These are phyloP conservation scores for Anaeramoeba ignava DNA, from an alignment of 78 protist species.

Conservation along the genomic window DNA sequence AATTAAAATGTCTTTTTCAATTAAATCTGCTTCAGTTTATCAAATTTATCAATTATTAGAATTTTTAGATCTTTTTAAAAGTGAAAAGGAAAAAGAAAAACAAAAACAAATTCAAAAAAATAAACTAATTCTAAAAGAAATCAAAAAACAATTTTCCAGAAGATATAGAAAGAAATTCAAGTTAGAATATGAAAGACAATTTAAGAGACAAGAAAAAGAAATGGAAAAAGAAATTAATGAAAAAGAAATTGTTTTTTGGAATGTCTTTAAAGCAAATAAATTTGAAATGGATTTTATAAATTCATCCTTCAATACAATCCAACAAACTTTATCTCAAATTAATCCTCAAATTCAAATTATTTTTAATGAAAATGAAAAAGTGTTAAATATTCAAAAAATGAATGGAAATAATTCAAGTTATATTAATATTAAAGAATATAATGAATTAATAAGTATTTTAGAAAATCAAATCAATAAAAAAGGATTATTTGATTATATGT, in stretches of 20 bases:
- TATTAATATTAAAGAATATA: not conserved
- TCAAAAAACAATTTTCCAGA: not conserved
- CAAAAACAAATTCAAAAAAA: not conserved
- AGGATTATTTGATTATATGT: not conserved
- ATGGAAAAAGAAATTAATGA: not conserved
- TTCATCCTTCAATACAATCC: not conserved
- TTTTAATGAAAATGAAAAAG: not conserved
- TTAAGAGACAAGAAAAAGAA: not conserved
- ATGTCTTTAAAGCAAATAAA: not conserved
- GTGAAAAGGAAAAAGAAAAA: too few species aligned
- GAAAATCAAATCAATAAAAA: not conserved
- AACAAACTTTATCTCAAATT: not conserved
- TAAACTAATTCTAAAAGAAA: not conserved
- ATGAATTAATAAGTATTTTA: not conserved
- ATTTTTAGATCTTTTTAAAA: too few species aligned
- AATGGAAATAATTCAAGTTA: not conserved
- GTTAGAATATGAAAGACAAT: too few species aligned
- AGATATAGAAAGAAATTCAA: not conserved
- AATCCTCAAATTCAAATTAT: not conserved
- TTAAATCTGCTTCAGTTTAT: too few species aligned
- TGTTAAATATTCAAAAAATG: not conserved
- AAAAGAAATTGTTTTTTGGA: too few species aligned
- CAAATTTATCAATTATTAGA: too few species aligned
- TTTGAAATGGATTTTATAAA: not conserved
- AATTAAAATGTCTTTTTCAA: too few species aligned